phyloP scores from a whole-genome alignment of 2,329 filamentous ascomycete species.

The Pyricularia grisea region DNA sequence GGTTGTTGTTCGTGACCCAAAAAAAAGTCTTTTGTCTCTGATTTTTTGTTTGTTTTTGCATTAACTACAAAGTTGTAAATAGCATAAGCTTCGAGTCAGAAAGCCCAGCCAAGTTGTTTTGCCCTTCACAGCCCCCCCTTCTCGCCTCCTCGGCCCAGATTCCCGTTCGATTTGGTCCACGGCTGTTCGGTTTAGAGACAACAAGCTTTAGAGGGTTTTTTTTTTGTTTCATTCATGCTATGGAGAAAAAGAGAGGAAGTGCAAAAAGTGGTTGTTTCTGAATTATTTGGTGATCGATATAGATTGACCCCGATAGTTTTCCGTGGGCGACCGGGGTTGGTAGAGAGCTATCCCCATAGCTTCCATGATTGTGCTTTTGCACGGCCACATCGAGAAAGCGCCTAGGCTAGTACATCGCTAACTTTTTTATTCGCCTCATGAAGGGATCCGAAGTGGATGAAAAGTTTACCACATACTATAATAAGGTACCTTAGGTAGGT shows the following conservation, averaged over 20 bases:
- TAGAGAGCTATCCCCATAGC: neutral
- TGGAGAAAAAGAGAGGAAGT: neutral
- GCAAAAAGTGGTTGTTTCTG: neutral
- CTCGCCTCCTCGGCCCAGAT: neutral
- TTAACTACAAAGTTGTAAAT: neutral
- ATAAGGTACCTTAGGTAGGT: neutral
- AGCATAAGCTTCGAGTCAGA: neutral
- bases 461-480: neutral
- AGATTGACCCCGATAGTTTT: neutral
- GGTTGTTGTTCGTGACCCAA: too few relatives aligned
- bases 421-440: neutral
- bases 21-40: neutral
- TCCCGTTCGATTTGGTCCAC: neutral
- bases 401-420: neutral
- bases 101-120: neutral
- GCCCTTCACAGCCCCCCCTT: neutral
- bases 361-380: neutral
- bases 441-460: neutral
- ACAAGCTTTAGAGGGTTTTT: neutral
- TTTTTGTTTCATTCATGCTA: neutral
- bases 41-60: neutral
- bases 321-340: neutral
- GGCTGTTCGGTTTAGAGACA: neutral
- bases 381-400: neutral
- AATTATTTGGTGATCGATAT: neutral